Percentiles rank a stretch among this genome's conserved stretches.
Evolutionary conservation across 352 stramenopile genomes (phyloP).

Genomic region (Elongisporangium undulatum): DNA sequence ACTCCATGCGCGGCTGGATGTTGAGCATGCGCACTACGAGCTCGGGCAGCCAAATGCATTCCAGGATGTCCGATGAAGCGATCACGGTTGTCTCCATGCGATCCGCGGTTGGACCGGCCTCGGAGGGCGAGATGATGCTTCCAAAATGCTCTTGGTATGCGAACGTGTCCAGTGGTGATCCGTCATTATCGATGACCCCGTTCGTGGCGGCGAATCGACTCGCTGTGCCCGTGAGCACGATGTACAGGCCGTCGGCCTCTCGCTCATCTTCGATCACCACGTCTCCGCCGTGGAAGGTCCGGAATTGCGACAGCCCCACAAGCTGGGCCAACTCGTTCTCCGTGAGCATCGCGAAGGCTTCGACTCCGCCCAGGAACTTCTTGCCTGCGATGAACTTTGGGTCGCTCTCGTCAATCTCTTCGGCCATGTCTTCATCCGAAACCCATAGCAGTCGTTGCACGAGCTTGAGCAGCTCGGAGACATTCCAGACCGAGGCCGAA

Average conservation of each 20-base stretch:
- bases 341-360: slow-evolving; percentile 50
- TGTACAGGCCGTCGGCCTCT: slow-evolving; percentile 46
- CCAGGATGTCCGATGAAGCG: slow-evolving; percentile 26
- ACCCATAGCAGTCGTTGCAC: slow-evolving; percentile 37
- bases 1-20: slow-evolving; percentile 47
- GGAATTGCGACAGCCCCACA: slow-evolving; percentile 36
- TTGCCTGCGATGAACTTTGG: slow-evolving; percentile 45
- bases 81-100: slow-evolving; percentile 26
- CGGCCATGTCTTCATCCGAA: slow-evolving; percentile 43
- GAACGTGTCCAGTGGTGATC: slow-evolving; percentile 21
- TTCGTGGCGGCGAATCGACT: slow-evolving; percentile 18
- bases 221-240: slow-evolving; percentile 36
- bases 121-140: slow-evolving; percentile 31
- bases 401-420: slow-evolving; percentile 47
- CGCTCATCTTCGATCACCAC: slow-evolving; percentile 42
- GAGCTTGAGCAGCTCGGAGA: slow-evolving; percentile 27
- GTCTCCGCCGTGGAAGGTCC: slow-evolving; percentile 28
- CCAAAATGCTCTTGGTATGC: slow-evolving; percentile 57
- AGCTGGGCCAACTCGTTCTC: slow-evolving; percentile 54
- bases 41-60: slow-evolving; percentile 52
- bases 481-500: slow-evolving; percentile 10
- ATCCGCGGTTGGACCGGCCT: slow-evolving; percentile 16
- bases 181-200: slow-evolving; percentile 13
- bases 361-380: slow-evolving; percentile 50
- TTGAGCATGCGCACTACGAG: slow-evolving; percentile 58